Percentiles rank a stretch among this genome's conserved stretches.
Conservation (phyloP, 164 flowering plant species). For the Magnolia kwangsiensis region DNA sequence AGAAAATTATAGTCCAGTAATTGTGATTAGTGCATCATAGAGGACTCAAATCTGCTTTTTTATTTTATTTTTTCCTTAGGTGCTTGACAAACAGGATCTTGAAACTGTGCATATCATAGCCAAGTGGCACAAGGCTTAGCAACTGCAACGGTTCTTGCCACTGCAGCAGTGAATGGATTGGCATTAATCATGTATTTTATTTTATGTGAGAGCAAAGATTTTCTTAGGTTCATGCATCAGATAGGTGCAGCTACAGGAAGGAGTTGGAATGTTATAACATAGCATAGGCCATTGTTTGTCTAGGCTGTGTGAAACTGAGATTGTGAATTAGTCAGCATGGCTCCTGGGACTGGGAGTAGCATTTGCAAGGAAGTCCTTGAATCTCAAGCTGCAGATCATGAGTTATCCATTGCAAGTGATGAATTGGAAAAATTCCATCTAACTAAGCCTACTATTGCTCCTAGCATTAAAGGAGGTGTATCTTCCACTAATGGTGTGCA, state of each 20-base stretch:
- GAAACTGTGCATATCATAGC: slow-evolving; percentile 2
- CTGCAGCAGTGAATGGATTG: neutral
- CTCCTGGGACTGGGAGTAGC: slow-evolving; percentile 22
- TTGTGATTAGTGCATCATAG: slow-evolving; percentile 7
- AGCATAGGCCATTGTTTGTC: neutral
- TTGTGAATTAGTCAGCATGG: slow-evolving; percentile 18
- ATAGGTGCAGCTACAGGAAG: neutral
- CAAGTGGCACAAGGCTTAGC: neutral
- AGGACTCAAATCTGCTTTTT: neutral
- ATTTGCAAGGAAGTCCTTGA: slow-evolving; percentile 22
- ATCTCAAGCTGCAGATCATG: slow-evolving; percentile 16
- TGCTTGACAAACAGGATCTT: neutral
- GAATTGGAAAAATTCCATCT: slow-evolving; percentile 17
- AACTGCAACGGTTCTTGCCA: neutral
- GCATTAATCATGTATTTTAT: slow-evolving; percentile 7
- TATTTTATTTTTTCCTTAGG: neutral
- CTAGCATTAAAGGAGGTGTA: slow-evolving; percentile 16
- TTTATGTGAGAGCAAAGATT: slow-evolving; percentile 1
- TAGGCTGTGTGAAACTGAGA: slow-evolving; percentile 2
- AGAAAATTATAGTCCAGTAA: neutral
- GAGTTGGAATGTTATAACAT: slow-evolving; percentile 5
- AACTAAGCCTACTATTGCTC: slow-evolving; percentile 14
- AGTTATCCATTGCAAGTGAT: slow-evolving; percentile 11
- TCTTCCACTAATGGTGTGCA: slow-evolving; percentile 50
- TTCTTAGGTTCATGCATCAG: slow-evolving; percentile 3